phyloP scores from a whole-genome alignment of 192 early-diverging fungal genomes.

The Coemansia sp. region DNA sequence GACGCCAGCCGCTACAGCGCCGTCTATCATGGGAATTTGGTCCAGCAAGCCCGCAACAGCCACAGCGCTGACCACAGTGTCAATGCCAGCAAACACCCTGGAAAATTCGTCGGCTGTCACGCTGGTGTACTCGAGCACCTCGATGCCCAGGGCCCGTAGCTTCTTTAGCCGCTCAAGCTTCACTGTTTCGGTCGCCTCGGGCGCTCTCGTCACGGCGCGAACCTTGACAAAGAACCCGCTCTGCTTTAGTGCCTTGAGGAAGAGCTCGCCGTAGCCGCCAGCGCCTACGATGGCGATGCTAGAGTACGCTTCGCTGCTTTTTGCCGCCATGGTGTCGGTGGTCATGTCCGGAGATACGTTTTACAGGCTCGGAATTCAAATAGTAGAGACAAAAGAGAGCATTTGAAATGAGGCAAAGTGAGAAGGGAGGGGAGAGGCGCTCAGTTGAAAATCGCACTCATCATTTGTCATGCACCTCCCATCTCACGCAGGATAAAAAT shows the following conservation, averaged over 20 bases:
- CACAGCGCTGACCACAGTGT: constrained; percentile 38
- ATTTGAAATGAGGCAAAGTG: neutral
- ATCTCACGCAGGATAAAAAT: neutral
- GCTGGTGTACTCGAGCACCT: constrained; percentile 19
- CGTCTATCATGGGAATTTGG: constrained; percentile 45
- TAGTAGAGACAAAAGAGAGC: neutral
- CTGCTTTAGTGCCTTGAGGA: constrained; percentile 22
- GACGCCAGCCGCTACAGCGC: constrained; percentile 30
- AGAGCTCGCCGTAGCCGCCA: constrained; percentile 35
- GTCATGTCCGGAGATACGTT: neutral
- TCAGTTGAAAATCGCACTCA: neutral
- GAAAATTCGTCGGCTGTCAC: constrained; percentile 8
- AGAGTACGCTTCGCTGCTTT: constrained; percentile 6
- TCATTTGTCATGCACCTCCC: neutral
- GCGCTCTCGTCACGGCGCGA: constrained; percentile 33
- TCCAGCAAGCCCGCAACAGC: constrained; percentile 14
- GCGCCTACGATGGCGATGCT: constrained; percentile 44
- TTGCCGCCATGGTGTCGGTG: neutral
- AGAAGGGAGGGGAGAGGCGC: neutral
- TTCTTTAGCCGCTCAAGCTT: constrained; percentile 20
- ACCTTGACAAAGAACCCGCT: constrained; percentile 19
- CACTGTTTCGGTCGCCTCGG: constrained; percentile 2
- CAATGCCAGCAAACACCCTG: constrained; percentile 22
- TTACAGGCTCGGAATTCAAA: neutral
- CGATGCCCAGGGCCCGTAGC: constrained; percentile 17